Evolutionary conservation across 140 eudicot species (phyloP), one percentile per base, ranked within the genome.

Genomic region (Erigeron philadelphicus): DNA sequence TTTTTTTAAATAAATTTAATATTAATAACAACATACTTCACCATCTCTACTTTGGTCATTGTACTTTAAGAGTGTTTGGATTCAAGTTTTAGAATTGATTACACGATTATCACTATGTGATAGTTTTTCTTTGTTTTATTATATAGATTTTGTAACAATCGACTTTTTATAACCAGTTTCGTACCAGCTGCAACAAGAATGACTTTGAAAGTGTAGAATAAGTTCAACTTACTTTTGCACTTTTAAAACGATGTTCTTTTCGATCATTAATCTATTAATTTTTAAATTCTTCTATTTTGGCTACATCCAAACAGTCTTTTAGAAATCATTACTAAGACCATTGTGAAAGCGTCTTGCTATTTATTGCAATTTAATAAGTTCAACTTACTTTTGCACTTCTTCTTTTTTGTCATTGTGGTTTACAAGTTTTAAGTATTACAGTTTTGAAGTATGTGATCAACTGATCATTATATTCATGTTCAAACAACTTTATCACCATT

Each of bases 31-130:
- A 35, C 48, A 12, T 23, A 57, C 15, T 23, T n/a, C 43, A 11
- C 44, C 52, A 15, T 54, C 41, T 68, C 23, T 41, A 43, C 1
- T 31, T 53, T 53, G 50, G 63, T 17, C 11, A 68, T 25, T 52
- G 73, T 40, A 68, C 63, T 53, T 67, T 6, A 49, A 17, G 62
- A 19, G 59, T 11, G 19, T 53, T 68, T 68, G 73, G 73, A 68
- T 54, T 50, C 15, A 11, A 5, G 17, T 58, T 58, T 48, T 8
- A 19, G 23, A 47, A 48, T 31, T 21, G 11, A 23, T 23, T 25
- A 21, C 25, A 17, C 12, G 43, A 17, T 11, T 44, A 62, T 62
- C 41, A 25, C 4, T 10, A 15, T 61, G n/a, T 21, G 62, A 31
- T 5, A 49, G 16, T 8, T 67, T 4, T 4, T 67, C 3, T 67